Evolutionary conservation across 2,329 filamentous ascomycete genomes (phyloP).

Genomic region (Pseudogymnoascus destructans): DNA sequence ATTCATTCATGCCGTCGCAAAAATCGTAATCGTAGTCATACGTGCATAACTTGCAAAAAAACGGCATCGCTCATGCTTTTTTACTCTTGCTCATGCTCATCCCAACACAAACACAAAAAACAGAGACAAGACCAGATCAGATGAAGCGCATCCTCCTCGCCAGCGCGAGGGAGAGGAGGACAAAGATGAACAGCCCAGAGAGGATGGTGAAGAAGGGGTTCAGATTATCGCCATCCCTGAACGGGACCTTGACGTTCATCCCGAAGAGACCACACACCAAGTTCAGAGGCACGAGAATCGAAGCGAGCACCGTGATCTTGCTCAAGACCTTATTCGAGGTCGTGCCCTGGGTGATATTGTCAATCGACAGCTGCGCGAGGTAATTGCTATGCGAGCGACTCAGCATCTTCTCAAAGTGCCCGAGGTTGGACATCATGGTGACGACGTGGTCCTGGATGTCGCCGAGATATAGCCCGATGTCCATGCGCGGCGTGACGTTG

Average conservation of each 20-base stretch:
- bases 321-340: slow-evolving; percentile 78
- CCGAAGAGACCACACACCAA: slow-evolving; percentile 59
- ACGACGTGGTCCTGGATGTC: slow-evolving; percentile 99
- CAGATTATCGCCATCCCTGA: slow-evolving; percentile 32
- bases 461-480: slow-evolving; percentile 90
- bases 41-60: not conserved
- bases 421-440: slow-evolving; percentile 94
- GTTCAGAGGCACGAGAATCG: slow-evolving; percentile 92
- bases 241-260: slow-evolving; percentile 75
- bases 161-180: slow-evolving; percentile 18
- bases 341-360: slow-evolving; percentile 79
- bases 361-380: slow-evolving; percentile 83
- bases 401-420: slow-evolving; percentile 95
- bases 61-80: not conserved
- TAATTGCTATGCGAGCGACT: slow-evolving; percentile 92
- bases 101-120: not conserved
- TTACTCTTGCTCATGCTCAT: not conserved
- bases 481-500: slow-evolving; percentile 85
- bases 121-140: slow-evolving; percentile 11
- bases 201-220: slow-evolving; percentile 50
- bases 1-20: not conserved
- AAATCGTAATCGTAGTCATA: slow-evolving; percentile 1
- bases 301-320: slow-evolving; percentile 90
- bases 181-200: slow-evolving; percentile 41
- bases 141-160: slow-evolving; percentile 24